Percentiles rank a stretch among this genome's conserved stretches.
Conservation (phyloP, 2,329 filamentous ascomycete genomes). For the Xylaria sp. region DNA sequence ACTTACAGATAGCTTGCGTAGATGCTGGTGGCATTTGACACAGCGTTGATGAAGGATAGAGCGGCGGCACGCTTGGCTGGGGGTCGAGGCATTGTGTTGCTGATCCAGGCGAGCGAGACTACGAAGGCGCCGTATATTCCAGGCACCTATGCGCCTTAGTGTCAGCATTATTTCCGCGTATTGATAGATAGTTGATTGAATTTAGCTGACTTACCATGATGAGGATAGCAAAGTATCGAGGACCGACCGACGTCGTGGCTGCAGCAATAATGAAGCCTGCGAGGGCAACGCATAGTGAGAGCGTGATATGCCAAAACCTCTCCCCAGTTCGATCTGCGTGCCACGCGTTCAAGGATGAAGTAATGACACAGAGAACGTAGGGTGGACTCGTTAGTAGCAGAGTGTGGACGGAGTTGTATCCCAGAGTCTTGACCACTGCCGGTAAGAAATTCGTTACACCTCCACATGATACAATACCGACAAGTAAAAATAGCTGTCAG, state of each 20-base stretch:
- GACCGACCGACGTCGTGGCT: constrained; percentile 67
- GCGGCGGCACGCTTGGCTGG: constrained; percentile 77
- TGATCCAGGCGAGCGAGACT: constrained; percentile 78
- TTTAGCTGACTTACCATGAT: constrained; percentile 65
- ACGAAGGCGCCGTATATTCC: constrained; percentile 75
- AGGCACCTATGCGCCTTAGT: constrained; percentile 54
- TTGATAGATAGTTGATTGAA: not conserved
- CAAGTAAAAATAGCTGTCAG: constrained; percentile 63
- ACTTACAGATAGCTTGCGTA: constrained; percentile 60
- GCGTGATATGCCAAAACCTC: constrained; percentile 73
- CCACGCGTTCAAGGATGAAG: constrained; percentile 73
- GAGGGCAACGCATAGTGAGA: constrained; percentile 71
- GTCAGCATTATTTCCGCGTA: constrained; percentile 13
- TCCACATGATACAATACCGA: constrained; percentile 66
- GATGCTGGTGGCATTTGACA: constrained; percentile 76
- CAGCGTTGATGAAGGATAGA: constrained; percentile 79
- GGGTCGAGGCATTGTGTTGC: constrained; percentile 78
- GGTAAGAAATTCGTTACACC: constrained; percentile 77
- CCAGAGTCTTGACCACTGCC: constrained; percentile 75
- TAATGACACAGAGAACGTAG: constrained; percentile 71
- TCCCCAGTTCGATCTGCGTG: constrained; percentile 78
- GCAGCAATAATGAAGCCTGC: constrained; percentile 75
- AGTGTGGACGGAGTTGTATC: constrained; percentile 69
- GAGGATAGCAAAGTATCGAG: constrained; percentile 78
- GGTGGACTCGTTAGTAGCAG: constrained; percentile 74